Conservation (phyloP, 2,329 filamentous ascomycete genomes). For the Sclerotinia trifoliorum region DNA sequence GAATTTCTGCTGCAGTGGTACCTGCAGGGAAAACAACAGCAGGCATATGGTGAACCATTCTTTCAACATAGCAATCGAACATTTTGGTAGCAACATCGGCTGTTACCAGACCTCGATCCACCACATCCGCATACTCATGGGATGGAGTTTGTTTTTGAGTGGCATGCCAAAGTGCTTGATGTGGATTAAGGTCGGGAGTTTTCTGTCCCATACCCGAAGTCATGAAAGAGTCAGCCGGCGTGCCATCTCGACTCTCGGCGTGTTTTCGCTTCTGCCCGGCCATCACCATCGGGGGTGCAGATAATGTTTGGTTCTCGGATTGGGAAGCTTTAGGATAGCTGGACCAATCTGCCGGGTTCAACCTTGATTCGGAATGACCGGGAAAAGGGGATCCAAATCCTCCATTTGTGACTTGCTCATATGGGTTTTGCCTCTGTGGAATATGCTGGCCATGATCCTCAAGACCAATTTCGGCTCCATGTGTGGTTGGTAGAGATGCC, state of each 20-base stretch:
- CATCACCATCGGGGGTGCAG: constrained; percentile 39
- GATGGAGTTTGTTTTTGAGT: constrained; percentile 24
- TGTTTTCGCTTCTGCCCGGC: constrained; percentile 41
- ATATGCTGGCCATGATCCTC: constrained; percentile 20
- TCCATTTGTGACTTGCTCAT: constrained; percentile 40
- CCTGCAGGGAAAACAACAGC: constrained; percentile 58
- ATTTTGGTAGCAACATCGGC: constrained; percentile 55
- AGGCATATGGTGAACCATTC: constrained; percentile 61
- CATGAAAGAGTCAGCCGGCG: constrained; percentile 20
- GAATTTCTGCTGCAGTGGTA: constrained; percentile 55
- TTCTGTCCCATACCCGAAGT: constrained; percentile 16
- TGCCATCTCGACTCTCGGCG: constrained; percentile 31
- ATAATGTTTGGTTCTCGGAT: constrained; percentile 30
- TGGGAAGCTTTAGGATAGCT: constrained; percentile 35
- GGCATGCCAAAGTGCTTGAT: constrained; percentile 9
- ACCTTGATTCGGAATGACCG: constrained; percentile 29
- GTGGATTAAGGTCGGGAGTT: background rate
- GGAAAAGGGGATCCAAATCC: constrained; percentile 32
- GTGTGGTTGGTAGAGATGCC: constrained; percentile 20
- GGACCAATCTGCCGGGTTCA: constrained; percentile 31
- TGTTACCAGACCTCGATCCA: constrained; percentile 60
- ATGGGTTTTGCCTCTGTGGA: constrained; percentile 31
- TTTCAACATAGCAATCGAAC: constrained; percentile 57
- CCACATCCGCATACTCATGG: constrained; percentile 43
- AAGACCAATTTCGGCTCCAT: constrained; percentile 22